Conservation (phyloP, 2,329 filamentous ascomycete genomes). For the Xylariaceae sp. region DNA sequence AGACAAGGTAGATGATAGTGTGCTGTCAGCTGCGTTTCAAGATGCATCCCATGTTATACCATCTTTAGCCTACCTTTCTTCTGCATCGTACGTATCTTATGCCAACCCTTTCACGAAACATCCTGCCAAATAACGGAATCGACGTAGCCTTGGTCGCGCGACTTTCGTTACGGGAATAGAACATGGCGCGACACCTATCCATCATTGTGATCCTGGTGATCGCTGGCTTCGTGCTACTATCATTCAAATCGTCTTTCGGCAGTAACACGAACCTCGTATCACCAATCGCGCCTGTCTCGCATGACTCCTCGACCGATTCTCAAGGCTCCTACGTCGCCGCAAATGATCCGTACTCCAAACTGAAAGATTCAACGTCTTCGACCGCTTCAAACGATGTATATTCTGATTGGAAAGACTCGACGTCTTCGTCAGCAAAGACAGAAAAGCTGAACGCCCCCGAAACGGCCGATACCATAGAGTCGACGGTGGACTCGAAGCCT, state of each 20-base stretch:
- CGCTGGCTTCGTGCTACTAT: slow-evolving; percentile 52
- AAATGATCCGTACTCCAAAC: background rate
- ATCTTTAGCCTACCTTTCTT: too few species aligned
- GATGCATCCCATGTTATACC: too few species aligned
- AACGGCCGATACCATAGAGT: slow-evolving; percentile 9
- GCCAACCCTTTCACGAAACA: too few species aligned
- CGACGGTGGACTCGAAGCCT: slow-evolving; percentile 21
- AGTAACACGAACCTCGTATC: slow-evolving; percentile 15
- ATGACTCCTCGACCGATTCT: background rate
- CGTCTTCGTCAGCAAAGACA: too few species aligned
- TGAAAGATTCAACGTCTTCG: background rate
- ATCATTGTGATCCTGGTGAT: slow-evolving; percentile 51
- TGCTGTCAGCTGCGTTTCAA: too few species aligned
- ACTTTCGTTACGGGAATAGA: background rate
- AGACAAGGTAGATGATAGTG: too few species aligned
- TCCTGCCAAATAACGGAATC: too few species aligned
- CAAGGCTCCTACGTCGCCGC: background rate
- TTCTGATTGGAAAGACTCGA: slow-evolving; percentile 2
- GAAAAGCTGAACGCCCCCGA: background rate
- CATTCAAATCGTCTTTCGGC: slow-evolving; percentile 53
- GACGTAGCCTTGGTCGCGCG: too few species aligned
- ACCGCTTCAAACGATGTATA: slow-evolving; percentile 1
- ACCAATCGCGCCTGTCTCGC: slow-evolving; percentile 10
- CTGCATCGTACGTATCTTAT: too few species aligned
- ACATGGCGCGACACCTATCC: slow-evolving; percentile 53